These are phyloP conservation scores for Meyerozyma elateridarum DNA, from an alignment of 1,139 yeast genomes.

Conservation along the genomic window DNA sequence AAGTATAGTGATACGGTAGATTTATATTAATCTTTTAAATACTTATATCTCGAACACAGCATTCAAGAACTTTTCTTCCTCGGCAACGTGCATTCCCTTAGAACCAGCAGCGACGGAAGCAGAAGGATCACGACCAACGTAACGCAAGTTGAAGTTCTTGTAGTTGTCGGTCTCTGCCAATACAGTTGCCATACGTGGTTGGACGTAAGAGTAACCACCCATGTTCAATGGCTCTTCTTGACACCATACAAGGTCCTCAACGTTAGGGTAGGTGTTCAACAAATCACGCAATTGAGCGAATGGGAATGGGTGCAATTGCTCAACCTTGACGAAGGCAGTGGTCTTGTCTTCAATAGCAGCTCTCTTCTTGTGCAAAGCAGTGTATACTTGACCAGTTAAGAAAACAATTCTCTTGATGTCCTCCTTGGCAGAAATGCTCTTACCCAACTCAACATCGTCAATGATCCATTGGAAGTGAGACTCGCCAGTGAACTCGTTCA, in stretches of 20 bases:
- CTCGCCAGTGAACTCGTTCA: constrained; percentile 84
- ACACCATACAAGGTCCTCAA: constrained; percentile 90
- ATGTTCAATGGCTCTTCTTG: constrained; percentile 99
- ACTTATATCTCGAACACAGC: constrained; percentile 55
- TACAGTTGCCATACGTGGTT: constrained; percentile 77
- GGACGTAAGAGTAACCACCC: constrained; percentile 79
- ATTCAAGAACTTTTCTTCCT: constrained; percentile 81
- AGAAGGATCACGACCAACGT: constrained; percentile 97
- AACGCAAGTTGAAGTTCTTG: constrained; percentile 58
- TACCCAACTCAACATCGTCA: constrained; percentile 84
- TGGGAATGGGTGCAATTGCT: constrained; percentile 99
- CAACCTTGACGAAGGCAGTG: constrained; percentile 85
- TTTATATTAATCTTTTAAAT: constrained; percentile 1
- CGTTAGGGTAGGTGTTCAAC: constrained; percentile 72
- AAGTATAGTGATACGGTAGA: neutral
- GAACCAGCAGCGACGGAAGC: constrained; percentile 98
- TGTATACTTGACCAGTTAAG: constrained; percentile 90
- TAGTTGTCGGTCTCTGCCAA: constrained; percentile 70
- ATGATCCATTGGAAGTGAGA: constrained; percentile 93
- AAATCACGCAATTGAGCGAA: constrained; percentile 87
- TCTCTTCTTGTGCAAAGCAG: constrained; percentile 88
- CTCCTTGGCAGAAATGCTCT: constrained; percentile 67
- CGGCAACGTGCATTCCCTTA: constrained; percentile 80
- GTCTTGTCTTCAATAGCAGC: constrained; percentile 67
- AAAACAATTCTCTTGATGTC: constrained; percentile 86